Base-by-base conservation (phyloP, 2,329 filamentous ascomycete genomes). In the Neonectria punicea region DNA sequence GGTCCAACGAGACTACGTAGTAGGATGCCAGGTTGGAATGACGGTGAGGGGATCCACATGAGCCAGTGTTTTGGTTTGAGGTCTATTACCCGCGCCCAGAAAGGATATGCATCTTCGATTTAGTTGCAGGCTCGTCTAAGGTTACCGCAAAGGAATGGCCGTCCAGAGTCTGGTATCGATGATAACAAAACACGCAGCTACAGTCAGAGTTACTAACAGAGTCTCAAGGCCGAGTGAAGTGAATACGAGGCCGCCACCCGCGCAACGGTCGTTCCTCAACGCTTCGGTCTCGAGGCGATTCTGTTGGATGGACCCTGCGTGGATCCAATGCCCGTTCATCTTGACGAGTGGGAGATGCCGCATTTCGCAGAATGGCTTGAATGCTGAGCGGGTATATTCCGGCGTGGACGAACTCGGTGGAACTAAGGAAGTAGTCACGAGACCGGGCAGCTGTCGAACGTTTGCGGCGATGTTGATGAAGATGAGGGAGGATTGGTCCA, bases 11-110 rank as follows among this genome's bases (percentile, higher is more conserved):
- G 43, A 28, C 60, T 53, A 22, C 22, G 22, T 22, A 22, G 22
- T 22, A 25, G n/a, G n/a, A 28, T 58, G 46, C 11, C 28, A 11
- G 55, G 43, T 47, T 64, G 56, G 61, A 64, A 61, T 64, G 61
- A 61, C 56, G 56, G 56, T 61, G 34, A 59, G 43, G 30, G 20
- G 36, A 53, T 46, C 32, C 53, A 32, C 36, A 57, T 32, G 51
- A 39, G 28, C 25, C 57, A 53, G 32, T 51, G 16, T 58, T 51
- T 20, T 39, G 32, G 16, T 30, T 39, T 20, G 34, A 51, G 39
- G 25, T 22, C n/a, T 22, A 32, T 32, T 34, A 28, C 18, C 54
- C 28, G n/a, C 43, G 43, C 22, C 28, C 28, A 32, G 46, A 39
- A 43, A 34, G 47, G 54, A 53, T 53, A 53, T 63, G 54, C 59